phyloP scores from a whole-genome alignment of 768 basidiomycete species.

The Fibroporia radiculosa region DNA sequence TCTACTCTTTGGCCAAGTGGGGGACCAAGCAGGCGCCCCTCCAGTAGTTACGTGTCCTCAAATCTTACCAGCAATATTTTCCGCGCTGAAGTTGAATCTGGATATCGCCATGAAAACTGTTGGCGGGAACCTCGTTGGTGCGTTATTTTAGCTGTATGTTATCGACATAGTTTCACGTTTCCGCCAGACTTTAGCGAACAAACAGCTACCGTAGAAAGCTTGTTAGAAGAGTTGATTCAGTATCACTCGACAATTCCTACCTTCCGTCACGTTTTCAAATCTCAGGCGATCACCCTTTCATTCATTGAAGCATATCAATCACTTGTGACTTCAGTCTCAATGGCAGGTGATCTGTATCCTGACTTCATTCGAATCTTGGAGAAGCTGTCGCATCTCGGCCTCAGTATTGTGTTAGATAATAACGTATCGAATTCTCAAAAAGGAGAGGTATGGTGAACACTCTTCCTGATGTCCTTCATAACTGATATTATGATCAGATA shows the following conservation, averaged over 20 bases:
- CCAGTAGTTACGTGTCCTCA: constrained; percentile 49
- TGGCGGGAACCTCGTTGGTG: constrained; percentile 14
- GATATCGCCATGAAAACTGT: constrained; percentile 4
- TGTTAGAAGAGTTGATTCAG: constrained; percentile 63
- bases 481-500: constrained; percentile 31
- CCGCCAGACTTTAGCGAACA: constrained; percentile 9
- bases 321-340: constrained; percentile 40
- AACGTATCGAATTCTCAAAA: constrained; percentile 59
- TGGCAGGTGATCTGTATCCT: constrained; percentile 31
- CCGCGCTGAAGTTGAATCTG: constrained; percentile 57
- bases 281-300: constrained; percentile 57
- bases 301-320: constrained; percentile 59
- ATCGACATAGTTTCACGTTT: neutral
- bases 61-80: constrained; percentile 66
- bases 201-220: constrained; percentile 42
- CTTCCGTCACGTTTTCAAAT: constrained; percentile 69
- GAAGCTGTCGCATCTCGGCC: constrained; percentile 62
- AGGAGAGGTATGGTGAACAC: constrained; percentile 45
- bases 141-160: constrained; percentile 1
- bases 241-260: constrained; percentile 56
- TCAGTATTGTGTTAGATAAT: constrained; percentile 60
- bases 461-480: neutral
- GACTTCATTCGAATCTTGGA: constrained; percentile 50
- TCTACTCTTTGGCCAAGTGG: constrained; percentile 50
- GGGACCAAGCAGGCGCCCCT: constrained; percentile 11